A percentile compares a stretch with the other conserved stretches of the same genome.
Evolutionary conservation across 2,329 filamentous ascomycete genomes (phyloP).

Genomic region (Curvularia sp.): DNA sequence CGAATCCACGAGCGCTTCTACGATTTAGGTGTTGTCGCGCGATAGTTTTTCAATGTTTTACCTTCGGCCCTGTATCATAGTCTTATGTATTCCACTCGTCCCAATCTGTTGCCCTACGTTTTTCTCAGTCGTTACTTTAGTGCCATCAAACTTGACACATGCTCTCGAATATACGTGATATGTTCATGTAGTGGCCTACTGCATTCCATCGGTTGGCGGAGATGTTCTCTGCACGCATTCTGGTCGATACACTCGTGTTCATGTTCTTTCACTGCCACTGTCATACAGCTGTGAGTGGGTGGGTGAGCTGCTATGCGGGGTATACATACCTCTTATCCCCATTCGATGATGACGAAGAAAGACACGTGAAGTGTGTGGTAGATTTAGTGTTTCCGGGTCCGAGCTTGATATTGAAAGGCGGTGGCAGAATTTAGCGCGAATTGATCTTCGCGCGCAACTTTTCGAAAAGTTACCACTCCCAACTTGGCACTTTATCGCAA

Average conservation of each 20-base stretch:
- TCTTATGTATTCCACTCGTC: neutral
- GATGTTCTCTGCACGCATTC: too few species aligned
- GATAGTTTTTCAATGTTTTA: neutral
- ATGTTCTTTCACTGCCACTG: neutral
- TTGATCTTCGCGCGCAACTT: slow-evolving; percentile 14
- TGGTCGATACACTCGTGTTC: too few species aligned
- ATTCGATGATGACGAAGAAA: neutral
- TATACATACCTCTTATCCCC: neutral
- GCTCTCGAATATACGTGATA: neutral
- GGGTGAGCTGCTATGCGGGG: neutral
- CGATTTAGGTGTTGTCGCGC: neutral
- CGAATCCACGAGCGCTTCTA: neutral
- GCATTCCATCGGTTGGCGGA: too few species aligned
- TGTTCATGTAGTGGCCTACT: neutral
- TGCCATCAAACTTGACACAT: neutral
- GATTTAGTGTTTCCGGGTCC: neutral
- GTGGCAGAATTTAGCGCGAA: slow-evolving; percentile 19
- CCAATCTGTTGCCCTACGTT: neutral
- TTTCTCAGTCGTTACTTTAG: neutral
- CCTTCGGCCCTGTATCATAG: neutral
- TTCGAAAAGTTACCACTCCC: slow-evolving; percentile 20
- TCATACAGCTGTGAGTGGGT: neutral
- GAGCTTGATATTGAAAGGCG: slow-evolving; percentile 5
- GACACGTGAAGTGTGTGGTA: neutral
- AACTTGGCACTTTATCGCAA: neutral